These are phyloP conservation scores for Cercospora sp. DNA, from an alignment of 2,329 filamentous ascomycete genomes.

Conservation along the genomic window DNA sequence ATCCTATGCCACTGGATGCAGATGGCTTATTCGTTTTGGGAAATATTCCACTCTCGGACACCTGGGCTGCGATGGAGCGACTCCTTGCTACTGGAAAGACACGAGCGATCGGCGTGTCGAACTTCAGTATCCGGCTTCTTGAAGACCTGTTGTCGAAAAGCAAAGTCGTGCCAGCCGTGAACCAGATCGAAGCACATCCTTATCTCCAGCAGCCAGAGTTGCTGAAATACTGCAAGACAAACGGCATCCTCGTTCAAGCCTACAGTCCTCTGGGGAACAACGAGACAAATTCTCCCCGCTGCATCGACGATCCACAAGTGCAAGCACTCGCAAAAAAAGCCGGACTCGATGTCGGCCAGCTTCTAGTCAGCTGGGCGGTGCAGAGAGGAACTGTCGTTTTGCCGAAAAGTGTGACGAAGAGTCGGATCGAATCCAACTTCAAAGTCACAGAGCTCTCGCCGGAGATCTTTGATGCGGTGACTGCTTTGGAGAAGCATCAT, in stretches of 20 bases:
- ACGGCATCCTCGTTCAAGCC: neutral
- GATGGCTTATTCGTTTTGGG: neutral
- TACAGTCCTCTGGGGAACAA: neutral
- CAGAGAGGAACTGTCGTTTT: conserved; percentile 56
- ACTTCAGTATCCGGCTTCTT: neutral
- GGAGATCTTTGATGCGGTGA: conserved; percentile 41
- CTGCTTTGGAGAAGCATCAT: neutral
- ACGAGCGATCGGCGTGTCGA: neutral
- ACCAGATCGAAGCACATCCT: neutral
- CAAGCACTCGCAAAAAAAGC: conserved; percentile 66
- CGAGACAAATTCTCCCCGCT: neutral
- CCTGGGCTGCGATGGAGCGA: neutral
- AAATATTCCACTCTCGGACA: neutral
- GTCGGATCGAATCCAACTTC: conserved; percentile 45
- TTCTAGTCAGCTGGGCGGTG: conserved; percentile 58
- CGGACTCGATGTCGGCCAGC: conserved; percentile 56
- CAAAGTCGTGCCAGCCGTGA: neutral
- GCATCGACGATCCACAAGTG: conserved; percentile 58
- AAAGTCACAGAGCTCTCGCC: conserved; percentile 36
- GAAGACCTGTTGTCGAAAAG: neutral
- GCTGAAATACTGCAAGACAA: neutral
- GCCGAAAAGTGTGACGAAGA: conserved; percentile 56
- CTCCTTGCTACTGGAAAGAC: neutral
- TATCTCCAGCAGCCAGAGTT: neutral
- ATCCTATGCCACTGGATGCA: neutral